Conservation (phyloP, 2,329 filamentous ascomycete genomes). For the Exutisphaerella laricina region DNA sequence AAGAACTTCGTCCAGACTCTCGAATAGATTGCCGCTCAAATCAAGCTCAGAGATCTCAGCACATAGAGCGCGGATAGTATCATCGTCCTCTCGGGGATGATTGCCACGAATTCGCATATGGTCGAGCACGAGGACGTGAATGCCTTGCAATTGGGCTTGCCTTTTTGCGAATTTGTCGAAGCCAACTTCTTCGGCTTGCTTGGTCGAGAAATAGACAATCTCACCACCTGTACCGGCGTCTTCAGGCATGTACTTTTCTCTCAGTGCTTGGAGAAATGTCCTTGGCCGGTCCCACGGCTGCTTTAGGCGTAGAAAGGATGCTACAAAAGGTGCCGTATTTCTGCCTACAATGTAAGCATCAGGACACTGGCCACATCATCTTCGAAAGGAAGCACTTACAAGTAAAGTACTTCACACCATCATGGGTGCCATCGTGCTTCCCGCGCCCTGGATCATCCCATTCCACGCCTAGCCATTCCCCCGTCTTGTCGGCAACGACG, state of each 20-base stretch:
- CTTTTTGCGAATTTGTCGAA: conserved; percentile 86
- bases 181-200: conserved; percentile 87
- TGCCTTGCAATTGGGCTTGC: conserved; percentile 69
- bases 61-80: conserved; percentile 52
- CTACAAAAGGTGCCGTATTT: conserved; percentile 62
- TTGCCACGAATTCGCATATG: conserved; percentile 55
- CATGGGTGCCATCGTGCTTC: conserved; percentile 83
- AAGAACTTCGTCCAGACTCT: conserved; percentile 59
- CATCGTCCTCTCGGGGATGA: conserved; percentile 12
- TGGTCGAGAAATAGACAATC: conserved; percentile 67
- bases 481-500: conserved; percentile 65
- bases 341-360: conserved; percentile 45
- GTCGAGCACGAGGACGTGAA: conserved; percentile 78
- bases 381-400: no score
- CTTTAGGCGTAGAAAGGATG: conserved; percentile 79
- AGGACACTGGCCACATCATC: no score
- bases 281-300: conserved; percentile 62
- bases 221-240: conserved; percentile 34
- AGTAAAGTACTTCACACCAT: conserved; percentile 72
- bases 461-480: conserved; percentile 88
- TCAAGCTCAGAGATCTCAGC: conserved; percentile 67
- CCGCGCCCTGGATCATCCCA: conserved; percentile 86
- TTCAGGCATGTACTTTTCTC: conserved; percentile 69
- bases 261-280: conserved; percentile 73
- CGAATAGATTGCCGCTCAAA: conserved; percentile 76